Conservation (phyloP, 73 alveolate genomes). For the Blepharisma japonicum region DNA sequence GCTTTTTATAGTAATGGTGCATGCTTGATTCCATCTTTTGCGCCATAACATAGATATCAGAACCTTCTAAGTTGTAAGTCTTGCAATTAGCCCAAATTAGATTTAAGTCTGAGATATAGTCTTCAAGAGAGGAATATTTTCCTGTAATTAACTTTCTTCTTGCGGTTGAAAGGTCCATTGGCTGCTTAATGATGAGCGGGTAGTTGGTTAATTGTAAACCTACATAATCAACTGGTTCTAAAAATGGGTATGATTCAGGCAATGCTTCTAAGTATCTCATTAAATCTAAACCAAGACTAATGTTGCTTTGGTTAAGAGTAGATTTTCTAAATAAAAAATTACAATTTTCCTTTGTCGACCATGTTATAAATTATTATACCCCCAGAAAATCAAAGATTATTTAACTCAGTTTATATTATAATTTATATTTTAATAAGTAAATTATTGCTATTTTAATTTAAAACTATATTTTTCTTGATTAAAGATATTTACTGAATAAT, state of each 20-base stretch:
- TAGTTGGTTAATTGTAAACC: conserved; percentile 70
- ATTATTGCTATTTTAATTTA: too few relatives aligned
- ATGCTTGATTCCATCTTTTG: conserved; percentile 15
- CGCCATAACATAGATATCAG: conserved; percentile 33
- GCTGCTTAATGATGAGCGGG: conserved; percentile 70
- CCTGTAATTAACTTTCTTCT: conserved; percentile 46
- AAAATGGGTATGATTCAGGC: conserved; percentile 72
- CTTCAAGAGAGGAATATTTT: conserved; percentile 58
- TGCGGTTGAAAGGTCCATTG: conserved; percentile 82
- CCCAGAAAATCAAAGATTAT: too few relatives aligned
- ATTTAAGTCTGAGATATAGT: conserved; percentile 57
- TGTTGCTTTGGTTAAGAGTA: too few relatives aligned
- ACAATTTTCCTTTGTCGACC: too few relatives aligned
- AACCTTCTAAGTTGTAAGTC: conserved; percentile 60
- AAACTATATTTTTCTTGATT: too few relatives aligned
- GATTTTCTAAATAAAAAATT: too few relatives aligned
- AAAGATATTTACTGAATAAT: too few relatives aligned
- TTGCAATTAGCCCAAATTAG: conserved; percentile 80
- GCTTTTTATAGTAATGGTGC: neutral
- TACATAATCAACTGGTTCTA: conserved; percentile 79
- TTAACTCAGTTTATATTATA: too few relatives aligned
- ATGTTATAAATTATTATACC: too few relatives aligned
- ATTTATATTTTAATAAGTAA: too few relatives aligned
- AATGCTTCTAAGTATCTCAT: neutral
- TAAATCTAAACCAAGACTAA: too few relatives aligned